These are phyloP conservation scores for Didymella arachidicola DNA, from an alignment of 2,329 filamentous ascomycete species.

Conservation along the genomic window DNA sequence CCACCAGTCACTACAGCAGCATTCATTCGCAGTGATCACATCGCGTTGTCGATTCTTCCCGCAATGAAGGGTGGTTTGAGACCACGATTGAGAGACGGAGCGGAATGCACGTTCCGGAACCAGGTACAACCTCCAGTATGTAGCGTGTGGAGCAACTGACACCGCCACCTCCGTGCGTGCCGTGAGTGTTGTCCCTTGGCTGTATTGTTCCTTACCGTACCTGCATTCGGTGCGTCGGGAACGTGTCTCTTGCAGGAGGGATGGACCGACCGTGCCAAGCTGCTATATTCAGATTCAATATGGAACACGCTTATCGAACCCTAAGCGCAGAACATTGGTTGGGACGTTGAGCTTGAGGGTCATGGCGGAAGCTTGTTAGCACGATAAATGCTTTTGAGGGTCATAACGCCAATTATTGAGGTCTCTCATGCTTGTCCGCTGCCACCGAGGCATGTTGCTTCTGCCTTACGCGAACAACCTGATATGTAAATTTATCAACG, in stretches of 20 bases:
- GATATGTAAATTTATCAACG: neutral
- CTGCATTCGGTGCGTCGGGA: neutral
- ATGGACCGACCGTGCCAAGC: neutral
- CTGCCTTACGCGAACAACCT: neutral
- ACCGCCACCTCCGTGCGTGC: conserved; percentile 20
- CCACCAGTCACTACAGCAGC: neutral
- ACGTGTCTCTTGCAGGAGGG: neutral
- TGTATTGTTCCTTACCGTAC: neutral
- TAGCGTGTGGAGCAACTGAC: conserved; percentile 13
- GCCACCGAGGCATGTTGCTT: neutral
- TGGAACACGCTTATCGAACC: neutral
- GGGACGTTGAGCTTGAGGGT: neutral
- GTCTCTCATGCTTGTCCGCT: neutral
- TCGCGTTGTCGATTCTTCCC: neutral
- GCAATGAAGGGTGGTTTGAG: conserved; percentile 10
- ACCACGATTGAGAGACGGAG: conserved; percentile 10
- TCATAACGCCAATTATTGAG: neutral
- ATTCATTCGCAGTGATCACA: neutral
- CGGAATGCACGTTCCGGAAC: conserved; percentile 15
- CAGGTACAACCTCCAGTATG: neutral
- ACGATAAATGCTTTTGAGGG: neutral
- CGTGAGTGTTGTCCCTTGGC: conserved; percentile 5
- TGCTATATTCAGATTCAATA: conserved; percentile 1
- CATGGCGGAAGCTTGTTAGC: neutral
- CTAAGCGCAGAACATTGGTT: no score